A percentile compares a stretch with the other conserved stretches of the same genome.
Evolutionary conservation across 768 basidiomycete species (phyloP).

Genomic region (Kwoniella europaea): DNA sequence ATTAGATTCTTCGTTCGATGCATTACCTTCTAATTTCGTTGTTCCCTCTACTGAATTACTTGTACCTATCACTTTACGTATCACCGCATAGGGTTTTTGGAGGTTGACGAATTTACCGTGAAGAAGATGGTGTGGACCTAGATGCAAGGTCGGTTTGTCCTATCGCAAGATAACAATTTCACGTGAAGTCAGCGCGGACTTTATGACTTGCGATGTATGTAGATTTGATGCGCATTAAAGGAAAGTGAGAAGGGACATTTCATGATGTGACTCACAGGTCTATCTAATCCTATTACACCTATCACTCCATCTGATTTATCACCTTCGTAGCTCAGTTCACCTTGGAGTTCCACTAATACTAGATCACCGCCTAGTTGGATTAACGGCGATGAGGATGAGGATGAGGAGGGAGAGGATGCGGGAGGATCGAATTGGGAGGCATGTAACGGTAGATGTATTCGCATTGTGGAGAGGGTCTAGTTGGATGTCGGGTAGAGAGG

Average conservation of each 20-base stretch:
- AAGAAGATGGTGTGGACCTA: slow-evolving; percentile 81
- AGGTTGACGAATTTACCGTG: slow-evolving; percentile 81
- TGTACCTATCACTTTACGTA: slow-evolving; percentile 56
- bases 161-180: slow-evolving; percentile 46
- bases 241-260: background rate
- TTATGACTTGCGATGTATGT: too few relatives aligned
- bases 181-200: background rate
- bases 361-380: slow-evolving; percentile 78
- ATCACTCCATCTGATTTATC: slow-evolving; percentile 74
- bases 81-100: slow-evolving; percentile 79
- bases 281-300: slow-evolving; percentile 74
- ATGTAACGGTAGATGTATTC: slow-evolving; percentile 50
- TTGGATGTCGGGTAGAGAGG: background rate
- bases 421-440: slow-evolving; percentile 32
- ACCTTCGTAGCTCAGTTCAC: slow-evolving; percentile 72
- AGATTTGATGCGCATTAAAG: too few relatives aligned
- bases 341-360: slow-evolving; percentile 86
- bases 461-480: slow-evolving; percentile 26
- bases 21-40: slow-evolving; percentile 18
- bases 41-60: background rate
- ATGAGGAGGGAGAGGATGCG: slow-evolving; percentile 1
- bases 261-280: slow-evolving; percentile 42
- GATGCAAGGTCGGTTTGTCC: slow-evolving; percentile 77
- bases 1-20: slow-evolving; percentile 42
- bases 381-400: slow-evolving; percentile 61